Conservation (phyloP, 305 asterid species). For the Lippia alba region DNA sequence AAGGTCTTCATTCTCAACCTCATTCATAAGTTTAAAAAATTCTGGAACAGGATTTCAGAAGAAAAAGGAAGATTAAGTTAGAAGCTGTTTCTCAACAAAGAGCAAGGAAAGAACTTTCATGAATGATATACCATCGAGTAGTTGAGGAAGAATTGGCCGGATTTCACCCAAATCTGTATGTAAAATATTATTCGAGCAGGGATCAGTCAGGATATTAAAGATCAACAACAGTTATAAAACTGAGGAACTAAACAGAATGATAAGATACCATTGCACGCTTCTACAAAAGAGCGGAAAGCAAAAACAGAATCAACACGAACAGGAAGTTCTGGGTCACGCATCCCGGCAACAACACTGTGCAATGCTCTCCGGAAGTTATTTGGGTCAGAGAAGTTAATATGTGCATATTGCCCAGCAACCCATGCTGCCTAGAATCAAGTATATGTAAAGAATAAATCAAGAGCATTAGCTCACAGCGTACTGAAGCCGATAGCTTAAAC, state of each 20-base stretch:
- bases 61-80: conserved; percentile 27
- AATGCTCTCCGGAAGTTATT: conserved; percentile 88
- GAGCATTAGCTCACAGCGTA: conserved; percentile 31
- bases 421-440: conserved; percentile 85
- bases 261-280: conserved; percentile 86
- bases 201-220: conserved; percentile 17
- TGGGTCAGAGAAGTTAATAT: conserved; percentile 77
- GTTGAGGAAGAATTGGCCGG: conserved; percentile 90
- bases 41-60: conserved; percentile 52
- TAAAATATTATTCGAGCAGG: conserved; percentile 15
- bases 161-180: conserved; percentile 81
- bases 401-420: conserved; percentile 99
- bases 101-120: conserved; percentile 16
- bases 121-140: conserved; percentile 79
- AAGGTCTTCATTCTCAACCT: conserved; percentile 99
- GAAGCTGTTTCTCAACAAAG: conserved; percentile 16
- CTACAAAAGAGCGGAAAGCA: conserved; percentile 93
- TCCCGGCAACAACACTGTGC: conserved; percentile 93
- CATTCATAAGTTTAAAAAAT: conserved; percentile 96
- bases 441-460: conserved; percentile 32
- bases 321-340: conserved; percentile 98
- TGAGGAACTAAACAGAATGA: conserved; percentile 13
- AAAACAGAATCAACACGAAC: conserved; percentile 98
- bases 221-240: background rate
- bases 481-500: background rate